phyloP scores from a whole-genome alignment of 306 rosid species.

The Cucurbita ficifolia region DNA sequence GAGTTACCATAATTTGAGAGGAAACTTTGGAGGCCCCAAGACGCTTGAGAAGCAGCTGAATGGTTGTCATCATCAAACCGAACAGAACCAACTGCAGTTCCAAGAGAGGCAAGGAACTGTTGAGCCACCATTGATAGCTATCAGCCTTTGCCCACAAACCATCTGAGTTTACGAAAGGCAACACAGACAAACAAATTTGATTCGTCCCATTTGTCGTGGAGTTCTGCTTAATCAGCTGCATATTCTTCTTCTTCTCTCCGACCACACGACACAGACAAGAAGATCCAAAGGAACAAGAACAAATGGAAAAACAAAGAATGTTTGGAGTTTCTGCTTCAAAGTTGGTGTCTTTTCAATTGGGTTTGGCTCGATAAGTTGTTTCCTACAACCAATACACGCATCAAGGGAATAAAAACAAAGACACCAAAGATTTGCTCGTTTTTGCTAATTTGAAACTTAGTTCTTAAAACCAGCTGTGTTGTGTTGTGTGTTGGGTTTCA shows the following conservation, averaged over 20 bases:
- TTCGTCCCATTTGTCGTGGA: neutral
- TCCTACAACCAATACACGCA: neutral
- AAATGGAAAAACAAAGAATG: neutral
- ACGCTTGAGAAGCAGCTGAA: conserved; percentile 23
- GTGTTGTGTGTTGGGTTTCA: neutral
- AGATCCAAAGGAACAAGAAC: neutral
- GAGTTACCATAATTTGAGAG: conserved; percentile 40
- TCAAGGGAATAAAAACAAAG: neutral
- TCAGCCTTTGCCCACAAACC: neutral
- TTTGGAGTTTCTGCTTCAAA: neutral
- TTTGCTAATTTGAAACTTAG: too few species aligned
- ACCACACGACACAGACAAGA: neutral
- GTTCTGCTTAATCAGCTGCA: neutral
- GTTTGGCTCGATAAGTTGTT: neutral
- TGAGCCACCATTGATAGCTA: neutral
- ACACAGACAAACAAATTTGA: neutral
- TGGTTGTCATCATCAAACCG: conserved; percentile 15
- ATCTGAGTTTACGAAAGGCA: neutral
- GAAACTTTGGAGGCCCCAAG: conserved; percentile 28
- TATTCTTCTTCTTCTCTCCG: neutral
- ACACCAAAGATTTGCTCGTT: neutral
- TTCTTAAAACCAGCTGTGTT: neutral
- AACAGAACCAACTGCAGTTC: conserved; percentile 32
- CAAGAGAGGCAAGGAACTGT: conserved; percentile 18
- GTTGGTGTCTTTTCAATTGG: neutral